Base-by-base conservation (phyloP, 768 basidiomycete genomes). In the Amanita rubescens region DNA sequence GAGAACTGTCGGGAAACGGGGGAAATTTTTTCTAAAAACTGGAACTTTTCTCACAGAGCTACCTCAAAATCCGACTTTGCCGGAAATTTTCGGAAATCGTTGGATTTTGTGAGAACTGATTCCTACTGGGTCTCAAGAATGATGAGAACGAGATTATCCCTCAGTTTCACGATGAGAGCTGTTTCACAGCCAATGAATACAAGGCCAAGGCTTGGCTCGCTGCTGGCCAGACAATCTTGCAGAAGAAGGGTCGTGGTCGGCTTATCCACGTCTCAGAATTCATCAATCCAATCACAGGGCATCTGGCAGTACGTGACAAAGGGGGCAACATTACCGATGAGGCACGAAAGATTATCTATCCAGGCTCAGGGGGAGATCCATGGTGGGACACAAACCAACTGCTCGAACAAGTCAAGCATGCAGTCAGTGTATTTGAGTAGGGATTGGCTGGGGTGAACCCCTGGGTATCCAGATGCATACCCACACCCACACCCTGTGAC, bases 241-340 rank as follows among this genome's bases (percentile, higher is more conserved):
- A 53, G 12, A 67, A 67, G 46, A 72, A 75, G 54, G 64, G 68
- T 5, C 54, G 59, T 11, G 72, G 73, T 3, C 54, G 57, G 1
- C 52, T 70, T 5, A 73, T 74, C 30, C 70, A 74, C 60, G 63
- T 71, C 5, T 77, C 72, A 1, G 71, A 70, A 32, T 75, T 75
- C 45, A 69, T 76, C 27, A 64, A 66, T 37, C 62, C 67, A 20
- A 61, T 63, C 10, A 65, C 53, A 45, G 69, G 75, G 1, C 58
- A 59, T 11, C 61, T 75, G 15, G 58, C 71, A 32, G 11, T 60
- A 2, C 34, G 42, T 38, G n/a, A 15, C 37, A 38, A 38, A 38
- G 37, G 9, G 70, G 70, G 0, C 0, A 44, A 53, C 0, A 57
- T 71, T 44, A 24, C 61, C 2, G 24, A 58, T 25, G 65, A 69